Percentiles rank a stretch among this genome's conserved stretches.
Evolutionary conservation across 163 green algal species (phyloP).

Genomic region (Chlorella variabilis): DNA sequence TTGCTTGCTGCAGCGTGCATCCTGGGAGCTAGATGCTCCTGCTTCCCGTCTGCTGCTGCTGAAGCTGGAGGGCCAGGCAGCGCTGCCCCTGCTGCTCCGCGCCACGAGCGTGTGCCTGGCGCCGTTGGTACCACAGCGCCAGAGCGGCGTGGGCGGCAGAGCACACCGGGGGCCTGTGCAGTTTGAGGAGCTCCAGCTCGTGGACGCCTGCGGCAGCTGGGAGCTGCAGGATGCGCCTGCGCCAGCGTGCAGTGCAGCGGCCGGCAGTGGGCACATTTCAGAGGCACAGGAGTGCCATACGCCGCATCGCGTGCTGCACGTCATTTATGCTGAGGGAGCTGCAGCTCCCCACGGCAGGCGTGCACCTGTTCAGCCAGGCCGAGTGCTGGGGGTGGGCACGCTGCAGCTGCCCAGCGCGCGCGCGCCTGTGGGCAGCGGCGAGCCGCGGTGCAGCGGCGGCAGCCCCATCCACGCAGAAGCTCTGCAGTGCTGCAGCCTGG

Average conservation of each 20-base stretch:
- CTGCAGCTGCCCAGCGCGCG: neutral
- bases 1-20: too few relatives aligned
- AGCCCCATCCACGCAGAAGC: neutral
- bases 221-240: neutral
- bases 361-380: neutral
- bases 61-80: conserved; percentile 1
- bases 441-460: neutral
- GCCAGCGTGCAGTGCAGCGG: too few relatives aligned
- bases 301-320: neutral
- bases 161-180: neutral
- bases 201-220: too few relatives aligned
- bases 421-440: neutral
- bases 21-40: neutral
- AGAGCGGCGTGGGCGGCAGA: neutral
- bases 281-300: too few relatives aligned
- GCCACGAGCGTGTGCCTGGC: neutral
- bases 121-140: neutral
- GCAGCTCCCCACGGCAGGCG: neutral
- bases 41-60: neutral
- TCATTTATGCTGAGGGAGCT: neutral
- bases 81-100: neutral
- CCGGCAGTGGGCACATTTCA: too few relatives aligned
- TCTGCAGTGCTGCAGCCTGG: conserved; percentile 2
- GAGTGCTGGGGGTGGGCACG: neutral
- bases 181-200: neutral